Base-by-base conservation (phyloP, 441 rosid species). In the Gossypium davidsonii region DNA sequence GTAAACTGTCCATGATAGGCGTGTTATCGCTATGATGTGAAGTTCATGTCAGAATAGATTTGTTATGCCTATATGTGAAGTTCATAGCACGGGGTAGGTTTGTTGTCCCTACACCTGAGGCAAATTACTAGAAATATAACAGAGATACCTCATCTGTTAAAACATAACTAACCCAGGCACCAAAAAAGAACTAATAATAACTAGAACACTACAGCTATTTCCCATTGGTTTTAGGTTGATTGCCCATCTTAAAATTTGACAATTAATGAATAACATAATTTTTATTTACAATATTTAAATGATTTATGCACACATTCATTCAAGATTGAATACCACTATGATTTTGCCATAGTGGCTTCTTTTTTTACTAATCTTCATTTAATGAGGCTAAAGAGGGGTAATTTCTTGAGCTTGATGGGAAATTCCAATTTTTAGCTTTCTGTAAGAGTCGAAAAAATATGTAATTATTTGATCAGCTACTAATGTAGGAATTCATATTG, bases 281-380 rank as follows among this genome's bases (percentile, higher is more conserved):
- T 71, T 28, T 64, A 14, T 11, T 64, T 70, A 26, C 48, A 15
- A 58, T 25, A 3, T 8, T n/a, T 49, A 55, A 37, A 70, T 56
- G 34, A 20, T 37, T 56, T 14, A 37, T 70, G 3, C n/a, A 57
- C 3, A 8, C 10, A 12, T 28, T 15, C 60, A 68, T 68, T n/a
- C 26, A 68, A 68, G 72, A 25, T 49, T 14, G 23, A n/a, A 11
- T 64, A 64, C 42, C 68, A 42, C 4, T 65, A 65, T 20, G 53
- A 23, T 23, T 21, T 21, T 46, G 6, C 3, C 25, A 12, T 44
- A 0, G 11, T 65, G 14, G 20, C 12, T 65, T 4, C 25, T 12
- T 44, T 44, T 23, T 21, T 20, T 23, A 21, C 56, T 48, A 48
- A 7, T 8, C 71, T 48, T 46, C 39, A 23, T 48, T 14, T 67